A percentile compares a stretch with the other conserved stretches of the same genome.
These are phyloP conservation scores for Fusarium sp. DNA, from an alignment of 2,329 filamentous ascomycete species.

Conservation along the genomic window DNA sequence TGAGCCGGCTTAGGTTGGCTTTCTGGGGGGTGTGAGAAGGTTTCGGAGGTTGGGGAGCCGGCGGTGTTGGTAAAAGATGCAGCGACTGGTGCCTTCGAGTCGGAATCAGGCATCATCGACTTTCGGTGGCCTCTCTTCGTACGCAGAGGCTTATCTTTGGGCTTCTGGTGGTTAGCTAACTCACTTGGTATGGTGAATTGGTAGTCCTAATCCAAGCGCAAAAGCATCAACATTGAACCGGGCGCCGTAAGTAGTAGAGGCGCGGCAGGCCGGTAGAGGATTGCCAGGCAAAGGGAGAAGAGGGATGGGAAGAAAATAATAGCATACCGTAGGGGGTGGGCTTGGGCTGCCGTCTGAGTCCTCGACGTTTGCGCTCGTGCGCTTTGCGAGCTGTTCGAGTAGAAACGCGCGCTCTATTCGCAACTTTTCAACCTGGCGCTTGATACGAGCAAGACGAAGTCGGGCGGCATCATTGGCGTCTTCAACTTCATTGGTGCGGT, in stretches of 20 bases:
- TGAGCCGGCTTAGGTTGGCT: slow-evolving; percentile 45
- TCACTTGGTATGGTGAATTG: slow-evolving; percentile 46
- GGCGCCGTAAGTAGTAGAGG: slow-evolving; percentile 29
- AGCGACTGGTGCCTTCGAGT: slow-evolving; percentile 52
- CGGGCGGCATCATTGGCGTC: slow-evolving; percentile 87
- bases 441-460: slow-evolving; percentile 79
- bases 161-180: slow-evolving; percentile 60
- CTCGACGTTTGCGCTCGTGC: slow-evolving; percentile 78
- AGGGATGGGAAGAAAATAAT: slow-evolving; percentile 3
- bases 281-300: slow-evolving; percentile 29
- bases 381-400: slow-evolving; percentile 76
- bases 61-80: slow-evolving; percentile 60
- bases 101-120: slow-evolving; percentile 58
- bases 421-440: slow-evolving; percentile 90
- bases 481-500: slow-evolving; percentile 90
- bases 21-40: slow-evolving; percentile 49
- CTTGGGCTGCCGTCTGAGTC: slow-evolving; percentile 83
- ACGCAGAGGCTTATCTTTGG: slow-evolving; percentile 80
- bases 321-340: slow-evolving; percentile 78
- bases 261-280: slow-evolving; percentile 24
- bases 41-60: slow-evolving; percentile 60
- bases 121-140: slow-evolving; percentile 78
- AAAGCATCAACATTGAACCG: slow-evolving; percentile 48
- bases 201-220: slow-evolving; percentile 48
- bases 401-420: slow-evolving; percentile 84